Percentiles rank a stretch among this genome's conserved stretches.
These are phyloP conservation scores for Scedosporium apiospermum DNA, from an alignment of 2,329 filamentous ascomycete species.

Conservation along the genomic window DNA sequence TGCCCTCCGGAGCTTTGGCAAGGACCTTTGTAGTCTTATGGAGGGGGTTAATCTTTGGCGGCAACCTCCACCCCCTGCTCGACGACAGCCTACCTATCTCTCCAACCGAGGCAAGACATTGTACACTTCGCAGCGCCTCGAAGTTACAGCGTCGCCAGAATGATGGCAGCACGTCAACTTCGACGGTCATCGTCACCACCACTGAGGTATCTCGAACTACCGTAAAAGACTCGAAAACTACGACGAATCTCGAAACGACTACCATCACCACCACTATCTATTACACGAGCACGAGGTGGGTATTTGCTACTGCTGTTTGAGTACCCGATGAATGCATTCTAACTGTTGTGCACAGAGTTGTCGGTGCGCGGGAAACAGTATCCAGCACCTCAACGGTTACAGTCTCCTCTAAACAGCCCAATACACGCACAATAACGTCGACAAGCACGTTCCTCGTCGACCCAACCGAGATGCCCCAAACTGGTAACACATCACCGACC, in stretches of 20 bases:
- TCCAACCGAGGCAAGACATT: not conserved
- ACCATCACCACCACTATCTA: conserved; percentile 1
- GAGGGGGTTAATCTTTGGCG: not conserved
- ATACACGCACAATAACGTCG: not conserved
- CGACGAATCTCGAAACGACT: not conserved
- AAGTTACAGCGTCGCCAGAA: not conserved
- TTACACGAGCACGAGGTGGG: conserved; percentile 3
- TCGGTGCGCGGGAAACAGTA: conserved; percentile 3
- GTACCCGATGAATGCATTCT: not conserved
- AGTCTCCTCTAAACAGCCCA: not conserved
- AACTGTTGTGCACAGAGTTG: not conserved
- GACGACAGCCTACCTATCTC: not conserved
- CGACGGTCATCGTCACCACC: not conserved
- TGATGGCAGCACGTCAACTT: not conserved
- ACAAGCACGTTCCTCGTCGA: not conserved
- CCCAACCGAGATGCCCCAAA: not conserved
- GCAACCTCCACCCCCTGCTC: not conserved
- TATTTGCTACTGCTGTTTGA: not conserved
- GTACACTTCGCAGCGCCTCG: not conserved
- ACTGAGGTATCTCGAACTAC: not conserved
- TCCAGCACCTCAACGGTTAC: not conserved
- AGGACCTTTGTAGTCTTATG: not conserved
- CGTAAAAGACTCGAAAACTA: not conserved
- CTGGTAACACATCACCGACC: not conserved
- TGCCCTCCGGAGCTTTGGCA: not conserved